Evolutionary conservation across 176 grass and related monocot genomes (phyloP), one percentile per base, ranked within the genome.

Genomic region (Phoenix roebelenii): DNA sequence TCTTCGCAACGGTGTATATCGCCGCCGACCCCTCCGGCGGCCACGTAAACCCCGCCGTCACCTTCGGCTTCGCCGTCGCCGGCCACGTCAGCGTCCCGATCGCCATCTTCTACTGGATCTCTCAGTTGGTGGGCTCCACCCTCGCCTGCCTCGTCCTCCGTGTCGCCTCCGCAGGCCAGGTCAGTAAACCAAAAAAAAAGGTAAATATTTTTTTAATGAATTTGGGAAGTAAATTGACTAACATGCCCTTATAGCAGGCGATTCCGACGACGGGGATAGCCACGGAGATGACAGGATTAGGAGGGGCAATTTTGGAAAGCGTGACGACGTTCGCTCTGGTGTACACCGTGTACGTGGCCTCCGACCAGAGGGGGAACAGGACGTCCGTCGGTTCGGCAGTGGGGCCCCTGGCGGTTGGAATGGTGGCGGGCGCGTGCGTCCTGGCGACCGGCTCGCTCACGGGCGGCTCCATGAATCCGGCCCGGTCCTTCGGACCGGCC

Each of bases 391-490:
- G 54, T 4, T 30, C 70, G 67, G 69, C 71, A 23, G 35, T 68
- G 15, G 92, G 77, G 55, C 30, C 83, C 1, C 61, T 83, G 22
- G 77, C 60, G 15, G 65, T 83, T 1, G 92, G 83, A 30, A 58
- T 85, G 3, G 32, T 87, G 17, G 23, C 60, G 14, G 92, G 84
- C 26, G 76, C 87, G 18, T 69, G 57, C 61, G 78, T 88, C 16
- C 78, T 91, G 26, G 81, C 87, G 14, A 68, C 78, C 44, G 87
- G 81, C 3, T 51, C 87, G 15, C 66, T 91, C 4, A 83, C 86
- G 17, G 92, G 87, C 7, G 92, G 72, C 23, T 91, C 92, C 60
- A 91, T 97, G 92, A 97, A 97, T 73, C 92, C 87, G 22, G 92
- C 92, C 16, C 72, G 83, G 14, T 91, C 92, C 4, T 97, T 97